These are phyloP conservation scores for Sugiyamaella grinbergsii DNA, from an alignment of 1,139 yeast genomes.

Conservation along the genomic window DNA sequence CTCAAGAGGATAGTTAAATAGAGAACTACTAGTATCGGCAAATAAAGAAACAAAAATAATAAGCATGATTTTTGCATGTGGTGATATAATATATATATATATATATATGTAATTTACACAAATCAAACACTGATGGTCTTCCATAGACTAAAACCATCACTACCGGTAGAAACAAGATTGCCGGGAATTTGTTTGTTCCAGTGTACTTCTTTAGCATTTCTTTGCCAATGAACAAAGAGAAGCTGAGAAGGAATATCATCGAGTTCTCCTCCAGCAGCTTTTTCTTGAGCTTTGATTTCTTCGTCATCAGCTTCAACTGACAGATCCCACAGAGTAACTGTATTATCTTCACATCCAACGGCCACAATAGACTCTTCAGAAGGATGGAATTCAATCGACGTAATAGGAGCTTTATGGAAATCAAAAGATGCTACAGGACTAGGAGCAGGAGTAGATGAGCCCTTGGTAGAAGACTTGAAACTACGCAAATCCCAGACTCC, in stretches of 20 bases:
- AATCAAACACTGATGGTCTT: slow-evolving; percentile 86
- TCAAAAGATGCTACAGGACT: slow-evolving; percentile 72
- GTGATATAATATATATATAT: background rate
- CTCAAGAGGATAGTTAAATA: background rate
- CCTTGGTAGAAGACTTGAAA: slow-evolving; percentile 65
- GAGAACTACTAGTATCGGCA: background rate
- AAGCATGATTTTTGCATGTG: too few species aligned
- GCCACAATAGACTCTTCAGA: slow-evolving; percentile 93
- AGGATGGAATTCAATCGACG: slow-evolving; percentile 93
- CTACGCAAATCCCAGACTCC: slow-evolving; percentile 97
- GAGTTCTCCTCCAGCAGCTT: slow-evolving; percentile 57
- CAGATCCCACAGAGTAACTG: slow-evolving; percentile 83
- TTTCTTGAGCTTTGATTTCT: slow-evolving; percentile 34
- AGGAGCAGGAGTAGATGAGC: slow-evolving; percentile 26
- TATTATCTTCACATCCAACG: slow-evolving; percentile 93
- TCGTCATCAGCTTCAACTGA: slow-evolving; percentile 40
- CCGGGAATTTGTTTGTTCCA: slow-evolving; percentile 99
- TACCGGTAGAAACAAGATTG: slow-evolving; percentile 89
- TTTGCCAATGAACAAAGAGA: slow-evolving; percentile 97
- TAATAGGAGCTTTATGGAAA: slow-evolving; percentile 91
- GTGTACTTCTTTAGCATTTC: slow-evolving; percentile 94
- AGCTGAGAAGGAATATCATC: slow-evolving; percentile 94
- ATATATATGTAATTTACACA: background rate
- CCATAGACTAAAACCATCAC: slow-evolving; percentile 94
- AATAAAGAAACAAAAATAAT: background rate